Evolutionary conservation across 148 eudicot species (phyloP), one percentile per base, ranked within the genome.

Genomic region (Diospyros lotus): DNA sequence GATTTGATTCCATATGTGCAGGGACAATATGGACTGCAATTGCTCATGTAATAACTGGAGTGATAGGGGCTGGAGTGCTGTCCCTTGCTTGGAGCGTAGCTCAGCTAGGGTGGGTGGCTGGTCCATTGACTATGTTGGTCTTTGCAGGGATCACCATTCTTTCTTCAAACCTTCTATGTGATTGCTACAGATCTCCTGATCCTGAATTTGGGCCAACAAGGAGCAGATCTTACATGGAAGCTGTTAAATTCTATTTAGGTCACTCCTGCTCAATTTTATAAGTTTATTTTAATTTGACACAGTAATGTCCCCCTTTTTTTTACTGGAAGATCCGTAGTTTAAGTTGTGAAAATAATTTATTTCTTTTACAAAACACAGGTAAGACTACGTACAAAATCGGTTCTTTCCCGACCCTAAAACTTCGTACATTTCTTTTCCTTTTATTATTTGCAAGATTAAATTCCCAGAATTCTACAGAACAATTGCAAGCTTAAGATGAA

Each of bases 61-160:
- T 84, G 15, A 78, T 84, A 18, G 84, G 86, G 68, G 75, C 84
- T 39, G 86, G 84, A 15, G 78, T 84, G 12, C 73, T 81, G 55
- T 80, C 86, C 44, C 72, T 84, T 2, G 84, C 86, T 68, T 84
- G 86, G 86, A 78, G 86, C 64, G 76, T 67, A 0, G 84, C 86
- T 61, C 84, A 81, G 68, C 61, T 84, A 48, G 86, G 86, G 9
- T 84, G 84, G 84, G 74, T 84, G 1, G 67, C 55, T 2, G 86
- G 86, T 3, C 84, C 84, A 1, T 15, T 81, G 12, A 38, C 84
- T 3, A 73, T 84, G 18, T 55, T 78, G 15, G 69, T 72, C 12
- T 84, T 78, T 46, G 86, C 86, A 17, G 65, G 59, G 15, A 73
- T 81, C 56, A 84, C 84, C 72, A 60, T 70, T 56, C 17, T 75